Percentiles rank a stretch among this genome's conserved stretches.
Evolutionary conservation across 202 grass and related monocot species (phyloP).

Genomic region (Miscanthus sacchariflorus): DNA sequence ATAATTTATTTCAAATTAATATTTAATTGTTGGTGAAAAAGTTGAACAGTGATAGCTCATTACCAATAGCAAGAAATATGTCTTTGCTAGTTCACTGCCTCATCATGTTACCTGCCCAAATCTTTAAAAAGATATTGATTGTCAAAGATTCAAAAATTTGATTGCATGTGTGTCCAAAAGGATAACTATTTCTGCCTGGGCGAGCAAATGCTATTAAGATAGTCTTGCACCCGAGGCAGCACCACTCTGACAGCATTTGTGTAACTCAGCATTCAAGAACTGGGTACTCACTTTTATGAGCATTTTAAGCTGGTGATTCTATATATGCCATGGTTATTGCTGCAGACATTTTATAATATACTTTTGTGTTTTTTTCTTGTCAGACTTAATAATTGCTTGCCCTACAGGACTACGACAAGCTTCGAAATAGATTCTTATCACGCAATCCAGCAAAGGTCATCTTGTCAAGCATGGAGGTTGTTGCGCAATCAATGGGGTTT

Average conservation of each 20-base stretch:
- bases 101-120: not conserved
- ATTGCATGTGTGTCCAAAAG: not conserved
- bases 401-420: conserved; percentile 76
- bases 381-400: conserved; percentile 43
- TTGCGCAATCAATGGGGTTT: conserved; percentile 99
- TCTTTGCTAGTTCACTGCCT: not conserved
- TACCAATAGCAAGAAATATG: conserved; percentile 15
- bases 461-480: conserved; percentile 94
- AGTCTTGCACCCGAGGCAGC: not conserved
- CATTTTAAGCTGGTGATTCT: not conserved
- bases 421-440: conserved; percentile 88
- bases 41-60: not conserved
- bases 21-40: conserved; percentile 17
- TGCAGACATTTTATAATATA: not conserved
- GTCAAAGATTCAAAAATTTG: not conserved
- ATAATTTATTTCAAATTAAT: conserved; percentile 24
- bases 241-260: not conserved
- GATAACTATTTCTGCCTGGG: not conserved
- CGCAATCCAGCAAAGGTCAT: conserved; percentile 82
- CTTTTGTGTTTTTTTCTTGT: conserved; percentile 2
- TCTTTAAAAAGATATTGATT: conserved; percentile 8
- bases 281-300: not conserved
- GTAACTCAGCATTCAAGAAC: not conserved
- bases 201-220: not conserved
- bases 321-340: not conserved